Conservation (phyloP, 352 stramenopile genomes). For the Phytophthora sansomeana region DNA sequence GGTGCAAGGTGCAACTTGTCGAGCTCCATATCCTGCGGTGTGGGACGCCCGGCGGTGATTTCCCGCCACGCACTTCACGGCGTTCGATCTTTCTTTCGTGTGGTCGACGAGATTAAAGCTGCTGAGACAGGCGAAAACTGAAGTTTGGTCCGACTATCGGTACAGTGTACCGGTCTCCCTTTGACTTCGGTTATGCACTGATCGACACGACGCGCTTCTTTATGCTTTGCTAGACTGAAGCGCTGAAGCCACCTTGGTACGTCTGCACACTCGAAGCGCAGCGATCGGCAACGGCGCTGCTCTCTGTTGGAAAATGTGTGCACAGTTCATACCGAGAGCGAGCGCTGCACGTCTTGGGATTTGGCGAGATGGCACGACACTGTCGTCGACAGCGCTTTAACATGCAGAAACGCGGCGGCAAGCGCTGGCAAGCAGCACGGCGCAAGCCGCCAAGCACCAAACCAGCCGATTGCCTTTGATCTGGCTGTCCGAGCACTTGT, state of each 20-base stretch:
- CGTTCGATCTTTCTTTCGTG: slow-evolving; percentile 8
- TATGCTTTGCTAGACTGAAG: neutral
- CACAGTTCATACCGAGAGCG: neutral
- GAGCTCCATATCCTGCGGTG: neutral
- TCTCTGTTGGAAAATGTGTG: neutral
- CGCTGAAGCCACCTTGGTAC: neutral
- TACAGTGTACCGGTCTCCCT: slow-evolving; percentile 11
- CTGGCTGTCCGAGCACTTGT: slow-evolving; percentile 2
- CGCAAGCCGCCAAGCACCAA: slow-evolving; percentile 2
- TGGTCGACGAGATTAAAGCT: slow-evolving; percentile 9
- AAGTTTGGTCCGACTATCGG: slow-evolving; percentile 1
- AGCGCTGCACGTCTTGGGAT: neutral
- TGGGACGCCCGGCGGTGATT: slow-evolving; percentile 15
- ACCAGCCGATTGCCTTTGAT: slow-evolving; percentile 5
- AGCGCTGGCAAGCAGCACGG: neutral
- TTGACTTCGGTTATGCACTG: neutral
- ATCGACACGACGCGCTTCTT: neutral
- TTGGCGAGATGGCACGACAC: slow-evolving; percentile 9
- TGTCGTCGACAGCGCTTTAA: slow-evolving; percentile 1
- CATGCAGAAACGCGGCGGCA: slow-evolving; percentile 20
- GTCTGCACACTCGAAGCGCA: neutral
- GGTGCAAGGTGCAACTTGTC: slow-evolving; percentile 1
- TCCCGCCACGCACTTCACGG: slow-evolving; percentile 9
- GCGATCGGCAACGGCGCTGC: slow-evolving; percentile 2
- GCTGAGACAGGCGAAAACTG: slow-evolving; percentile 18